Percentiles rank a stretch among this genome's conserved stretches.
These are phyloP conservation scores for Dichotomopilus funicola DNA, from an alignment of 2,329 filamentous ascomycete genomes.

Conservation along the genomic window DNA sequence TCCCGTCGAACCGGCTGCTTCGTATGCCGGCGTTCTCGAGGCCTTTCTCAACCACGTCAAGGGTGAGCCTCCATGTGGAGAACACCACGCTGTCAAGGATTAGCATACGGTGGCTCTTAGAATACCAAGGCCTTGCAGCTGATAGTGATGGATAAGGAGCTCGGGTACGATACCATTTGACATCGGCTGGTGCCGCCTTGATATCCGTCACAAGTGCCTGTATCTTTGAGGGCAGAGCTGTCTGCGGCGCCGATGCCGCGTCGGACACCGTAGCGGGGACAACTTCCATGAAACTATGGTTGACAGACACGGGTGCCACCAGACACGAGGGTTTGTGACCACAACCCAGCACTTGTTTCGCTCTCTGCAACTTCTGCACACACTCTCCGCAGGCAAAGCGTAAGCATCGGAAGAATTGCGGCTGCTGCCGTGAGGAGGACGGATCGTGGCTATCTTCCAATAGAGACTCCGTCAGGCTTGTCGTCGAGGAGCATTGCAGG, in stretches of 20 bases:
- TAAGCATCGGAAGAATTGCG: slow-evolving; percentile 30
- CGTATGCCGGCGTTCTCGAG: slow-evolving; percentile 31
- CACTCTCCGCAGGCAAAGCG: slow-evolving; percentile 31
- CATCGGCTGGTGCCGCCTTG: slow-evolving; percentile 1
- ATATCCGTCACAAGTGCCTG: not conserved
- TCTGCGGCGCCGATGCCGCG: not conserved
- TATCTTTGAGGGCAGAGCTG: not conserved
- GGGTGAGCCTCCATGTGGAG: slow-evolving; percentile 43
- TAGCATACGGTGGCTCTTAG: not conserved
- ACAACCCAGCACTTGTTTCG: not conserved
- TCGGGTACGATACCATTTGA: slow-evolving; percentile 36
- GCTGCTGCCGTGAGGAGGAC: not conserved
- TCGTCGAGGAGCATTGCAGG: slow-evolving; percentile 23
- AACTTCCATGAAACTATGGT: not conserved
- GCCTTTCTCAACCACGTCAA: slow-evolving; percentile 39
- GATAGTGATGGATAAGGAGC: not conserved
- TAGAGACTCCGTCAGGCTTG: slow-evolving; percentile 21
- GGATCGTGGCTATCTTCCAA: slow-evolving; percentile 18
- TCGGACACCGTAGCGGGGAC: not conserved
- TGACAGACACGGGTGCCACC: not conserved
- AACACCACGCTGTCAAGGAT: slow-evolving; percentile 39
- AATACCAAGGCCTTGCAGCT: not conserved
- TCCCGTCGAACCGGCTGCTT: slow-evolving; percentile 42
- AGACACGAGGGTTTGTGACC: not conserved
- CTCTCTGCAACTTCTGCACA: slow-evolving; percentile 3